Conservation (phyloP, 1,139 yeast genomes). For the Debaryomyces psychrophilus region DNA sequence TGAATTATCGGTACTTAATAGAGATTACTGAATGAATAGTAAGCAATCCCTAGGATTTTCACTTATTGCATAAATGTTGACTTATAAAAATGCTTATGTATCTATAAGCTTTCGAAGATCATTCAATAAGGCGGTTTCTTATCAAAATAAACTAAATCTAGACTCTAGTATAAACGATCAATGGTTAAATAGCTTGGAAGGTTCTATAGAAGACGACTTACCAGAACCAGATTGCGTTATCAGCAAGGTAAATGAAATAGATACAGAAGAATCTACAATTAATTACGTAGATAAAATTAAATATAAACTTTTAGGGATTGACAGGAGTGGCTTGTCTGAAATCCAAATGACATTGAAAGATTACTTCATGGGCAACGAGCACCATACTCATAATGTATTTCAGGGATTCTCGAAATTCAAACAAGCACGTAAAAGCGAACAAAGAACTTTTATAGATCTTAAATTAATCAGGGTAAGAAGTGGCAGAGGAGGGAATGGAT, state of each 20-base stretch:
- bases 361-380: constrained; percentile 47
- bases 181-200: constrained; percentile 2
- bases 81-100: neutral
- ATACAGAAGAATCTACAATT: constrained; percentile 1
- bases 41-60: neutral
- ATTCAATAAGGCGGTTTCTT: neutral
- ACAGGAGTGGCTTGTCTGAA: constrained; percentile 25
- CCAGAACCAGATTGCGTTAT: constrained; percentile 8
- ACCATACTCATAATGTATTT: constrained; percentile 47
- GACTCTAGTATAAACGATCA: neutral
- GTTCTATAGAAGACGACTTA: constrained; percentile 4
- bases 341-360: constrained; percentile 35
- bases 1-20: neutral
- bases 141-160: neutral
- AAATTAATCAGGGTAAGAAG: constrained; percentile 67
- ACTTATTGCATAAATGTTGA: constrained; percentile 3
- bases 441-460: constrained; percentile 57
- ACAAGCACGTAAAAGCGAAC: constrained; percentile 42
- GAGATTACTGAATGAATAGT: neutral
- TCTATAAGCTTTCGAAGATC: neutral
- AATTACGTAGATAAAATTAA: constrained; percentile 12
- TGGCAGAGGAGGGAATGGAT: constrained; percentile 90
- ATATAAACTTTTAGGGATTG: constrained; percentile 25
- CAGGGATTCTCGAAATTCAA: constrained; percentile 28
- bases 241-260: neutral